Percentiles rank a stretch among this genome's conserved stretches.
Evolutionary conservation across 2,329 filamentous ascomycete genomes (phyloP).

Genomic region (Celoporthe dispersa): DNA sequence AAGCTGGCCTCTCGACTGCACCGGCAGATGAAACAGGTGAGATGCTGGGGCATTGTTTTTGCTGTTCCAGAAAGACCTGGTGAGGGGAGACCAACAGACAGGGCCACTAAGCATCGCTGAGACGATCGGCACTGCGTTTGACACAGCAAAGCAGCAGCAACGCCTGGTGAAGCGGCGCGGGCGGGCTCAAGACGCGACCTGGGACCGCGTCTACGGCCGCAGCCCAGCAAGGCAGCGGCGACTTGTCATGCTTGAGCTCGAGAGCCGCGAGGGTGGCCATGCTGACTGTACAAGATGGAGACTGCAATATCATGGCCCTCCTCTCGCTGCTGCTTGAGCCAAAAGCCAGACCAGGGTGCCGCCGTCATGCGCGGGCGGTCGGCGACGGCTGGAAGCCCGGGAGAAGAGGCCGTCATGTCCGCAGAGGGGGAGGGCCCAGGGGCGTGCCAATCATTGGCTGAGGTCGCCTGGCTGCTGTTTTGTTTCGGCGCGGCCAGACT

Average conservation of each 20-base stretch:
- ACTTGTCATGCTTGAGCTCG: background rate
- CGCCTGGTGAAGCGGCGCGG: constrained; percentile 6
- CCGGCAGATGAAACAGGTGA: constrained; percentile 14
- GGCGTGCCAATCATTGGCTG: constrained; percentile 15
- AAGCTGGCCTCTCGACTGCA: constrained; percentile 23
- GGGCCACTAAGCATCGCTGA: constrained; percentile 18
- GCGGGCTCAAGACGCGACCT: background rate
- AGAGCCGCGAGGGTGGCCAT: background rate
- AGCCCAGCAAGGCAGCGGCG: background rate
- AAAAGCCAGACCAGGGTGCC: background rate
- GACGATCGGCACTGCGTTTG: constrained; percentile 19
- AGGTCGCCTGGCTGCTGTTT: constrained; percentile 1
- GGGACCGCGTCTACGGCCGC: constrained; percentile 4
- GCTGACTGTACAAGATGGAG: constrained; percentile 17
- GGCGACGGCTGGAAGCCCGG: constrained; percentile 4
- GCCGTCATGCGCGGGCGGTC: background rate
- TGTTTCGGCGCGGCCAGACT: constrained; percentile 24
- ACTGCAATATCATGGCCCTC: background rate
- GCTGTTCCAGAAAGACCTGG: constrained; percentile 15
- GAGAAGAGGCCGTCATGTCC: constrained; percentile 9
- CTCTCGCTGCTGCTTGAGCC: background rate
- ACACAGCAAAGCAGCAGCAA: constrained; percentile 11
- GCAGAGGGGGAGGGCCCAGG: background rate
- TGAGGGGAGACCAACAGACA: constrained; percentile 11
- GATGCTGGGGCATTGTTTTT: constrained; percentile 1